A percentile compares a stretch with the other conserved stretches of the same genome.
These are phyloP conservation scores for Oryza glaberrima DNA, from an alignment of 176 grass and related monocot genomes.

Conservation along the genomic window DNA sequence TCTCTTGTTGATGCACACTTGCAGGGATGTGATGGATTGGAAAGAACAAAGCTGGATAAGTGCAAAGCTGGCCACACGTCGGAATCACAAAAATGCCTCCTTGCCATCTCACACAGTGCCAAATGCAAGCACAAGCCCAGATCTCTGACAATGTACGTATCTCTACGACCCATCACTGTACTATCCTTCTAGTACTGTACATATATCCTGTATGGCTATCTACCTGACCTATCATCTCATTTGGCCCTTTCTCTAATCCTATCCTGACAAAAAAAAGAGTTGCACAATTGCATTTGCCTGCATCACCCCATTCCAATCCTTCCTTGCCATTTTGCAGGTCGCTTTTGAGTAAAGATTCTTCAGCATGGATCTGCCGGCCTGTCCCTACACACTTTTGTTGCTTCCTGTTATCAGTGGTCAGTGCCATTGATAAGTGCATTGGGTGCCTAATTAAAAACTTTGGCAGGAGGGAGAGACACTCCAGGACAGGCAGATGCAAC, in stretches of 20 bases:
- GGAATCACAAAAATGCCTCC: background rate
- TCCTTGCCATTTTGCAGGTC: background rate
- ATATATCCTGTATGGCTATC: background rate
- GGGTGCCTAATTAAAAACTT: background rate
- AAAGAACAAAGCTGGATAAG: background rate
- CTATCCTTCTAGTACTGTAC: too few relatives aligned
- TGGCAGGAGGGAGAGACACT: background rate
- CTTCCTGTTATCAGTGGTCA: background rate
- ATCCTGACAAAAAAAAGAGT: background rate
- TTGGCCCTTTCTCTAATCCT: background rate
- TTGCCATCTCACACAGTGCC: background rate
- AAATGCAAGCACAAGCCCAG: background rate
- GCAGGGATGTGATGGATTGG: background rate
- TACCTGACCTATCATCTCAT: background rate
- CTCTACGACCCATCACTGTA: background rate
- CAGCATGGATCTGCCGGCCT: background rate
- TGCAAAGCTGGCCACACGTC: background rate
- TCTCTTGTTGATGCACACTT: background rate
- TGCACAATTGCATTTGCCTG: background rate
- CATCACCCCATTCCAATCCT: background rate
- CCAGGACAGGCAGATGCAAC: background rate
- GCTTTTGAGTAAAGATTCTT: background rate
- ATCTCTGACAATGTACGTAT: background rate
- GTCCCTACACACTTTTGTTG: background rate
- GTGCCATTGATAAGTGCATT: background rate